A percentile compares a stretch with the other conserved stretches of the same genome.
phyloP scores from a whole-genome alignment of 192 early-diverging fungal species.

The Mortierella antarctica region DNA sequence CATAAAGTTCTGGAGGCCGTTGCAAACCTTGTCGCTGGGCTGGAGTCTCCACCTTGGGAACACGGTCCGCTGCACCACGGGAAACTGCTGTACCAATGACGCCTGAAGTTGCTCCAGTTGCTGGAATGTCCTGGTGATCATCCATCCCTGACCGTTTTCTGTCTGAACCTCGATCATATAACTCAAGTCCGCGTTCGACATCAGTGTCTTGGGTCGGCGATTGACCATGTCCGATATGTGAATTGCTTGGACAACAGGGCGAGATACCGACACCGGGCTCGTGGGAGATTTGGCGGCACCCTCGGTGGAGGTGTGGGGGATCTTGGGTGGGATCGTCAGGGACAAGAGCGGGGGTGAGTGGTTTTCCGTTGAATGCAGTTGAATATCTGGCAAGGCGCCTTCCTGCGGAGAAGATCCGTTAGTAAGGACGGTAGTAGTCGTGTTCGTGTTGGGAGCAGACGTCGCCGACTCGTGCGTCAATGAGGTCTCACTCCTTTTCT shows the following conservation, averaged over 20 bases:
- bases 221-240: conserved; percentile 43
- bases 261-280: no score
- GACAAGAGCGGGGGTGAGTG: no score
- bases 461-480: background rate
- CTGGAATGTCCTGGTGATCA: conserved; percentile 46
- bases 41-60: conserved; percentile 51
- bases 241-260: background rate
- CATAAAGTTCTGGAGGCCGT: conserved; percentile 31
- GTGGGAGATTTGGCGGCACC: no score
- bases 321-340: no score
- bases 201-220: conserved; percentile 39
- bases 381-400: no score
- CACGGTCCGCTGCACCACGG: conserved; percentile 30
- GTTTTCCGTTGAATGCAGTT: no score
- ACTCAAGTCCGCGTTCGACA: conserved; percentile 34
- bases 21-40: conserved; percentile 48
- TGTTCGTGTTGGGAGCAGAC: background rate
- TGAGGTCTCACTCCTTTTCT: background rate
- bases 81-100: conserved; percentile 33
- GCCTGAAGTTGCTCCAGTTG: conserved; percentile 41
- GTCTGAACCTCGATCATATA: conserved; percentile 49
- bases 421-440: background rate
- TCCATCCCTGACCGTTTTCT: conserved; percentile 38
- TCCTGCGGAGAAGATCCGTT: no score
- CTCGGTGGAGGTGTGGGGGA: no score